Base-by-base conservation (phyloP, 805 yeast species). In the Kluyveromyces dobzhanskii region DNA sequence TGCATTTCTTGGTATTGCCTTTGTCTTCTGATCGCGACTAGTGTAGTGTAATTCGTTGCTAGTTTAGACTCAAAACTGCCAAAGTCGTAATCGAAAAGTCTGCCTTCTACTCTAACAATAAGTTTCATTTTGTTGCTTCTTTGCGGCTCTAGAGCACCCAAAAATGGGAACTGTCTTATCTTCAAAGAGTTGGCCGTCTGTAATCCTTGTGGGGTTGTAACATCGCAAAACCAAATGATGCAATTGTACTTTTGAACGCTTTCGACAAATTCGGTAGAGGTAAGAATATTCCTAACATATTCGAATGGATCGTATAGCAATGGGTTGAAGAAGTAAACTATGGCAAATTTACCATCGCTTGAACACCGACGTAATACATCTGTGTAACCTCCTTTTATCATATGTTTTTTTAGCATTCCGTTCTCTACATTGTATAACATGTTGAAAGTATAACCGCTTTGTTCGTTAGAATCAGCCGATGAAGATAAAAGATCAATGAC, bases 181-280 rank as follows among this genome's bases (percentile, higher is more conserved):
- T 75, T 73, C 43, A 88, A 70, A 28, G 80, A 76, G 52, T 82
- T 79, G 0, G 94, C 82, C 12, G 86, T 78, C 50, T 85, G 94
- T 53, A 75, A 78, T 1, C 90, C 85, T 57, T 90, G 97, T 16
- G 87, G 76, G 41, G 78, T 77, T n/a, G 73, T 71, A 17, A 82
- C 74, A 53, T 85, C 80, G 7, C 96, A 95, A 30, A 88, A 94
- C 97, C 97, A 90, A 2, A 85, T 61, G 3, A 85, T 47, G 2
- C 80, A 56, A 32, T 83, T 71, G 34, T 69, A 71, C 16, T 72
- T 70, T 16, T 61, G 62, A 38, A 76, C 53, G 49, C 69, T 65
- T 27, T 65, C 57, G 11, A 73, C 61, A 39, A 84, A 75, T 18
- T 56, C 59, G 2, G 67, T 70, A 42, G 73, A 66, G 31, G 77